phyloP scores from a whole-genome alignment of 2,329 filamentous ascomycete genomes.

The Stylonectria norvegica region DNA sequence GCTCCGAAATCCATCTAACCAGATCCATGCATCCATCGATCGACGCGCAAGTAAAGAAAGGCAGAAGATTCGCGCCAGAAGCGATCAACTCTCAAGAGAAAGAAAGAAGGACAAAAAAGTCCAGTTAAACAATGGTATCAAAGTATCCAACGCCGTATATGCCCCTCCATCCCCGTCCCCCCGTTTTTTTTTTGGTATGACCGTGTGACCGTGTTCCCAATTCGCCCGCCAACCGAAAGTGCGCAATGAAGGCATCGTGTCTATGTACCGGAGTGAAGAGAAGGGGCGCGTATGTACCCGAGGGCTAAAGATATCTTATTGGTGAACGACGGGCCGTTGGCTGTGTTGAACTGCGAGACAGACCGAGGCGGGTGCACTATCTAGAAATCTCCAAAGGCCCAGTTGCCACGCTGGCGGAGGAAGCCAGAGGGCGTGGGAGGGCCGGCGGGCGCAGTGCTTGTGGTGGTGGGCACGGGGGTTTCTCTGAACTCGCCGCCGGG shows the following conservation, averaged over 20 bases:
- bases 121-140: conserved; percentile 20
- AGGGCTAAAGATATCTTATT: background rate
- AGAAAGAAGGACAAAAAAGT: conserved; percentile 3
- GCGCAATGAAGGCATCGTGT: too few relatives aligned
- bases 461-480: conserved; percentile 10
- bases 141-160: conserved; percentile 29
- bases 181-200: background rate
- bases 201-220: conserved; percentile 1
- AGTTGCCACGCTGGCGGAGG: conserved; percentile 22
- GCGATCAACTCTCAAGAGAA: conserved; percentile 3
- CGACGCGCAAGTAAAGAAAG: conserved; percentile 7
- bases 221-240: too few relatives aligned
- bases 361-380: background rate
- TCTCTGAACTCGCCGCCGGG: conserved; percentile 24
- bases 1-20: conserved; percentile 11
- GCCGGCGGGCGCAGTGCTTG: conserved; percentile 3
- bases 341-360: background rate
- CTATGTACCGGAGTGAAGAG: conserved; percentile 16
- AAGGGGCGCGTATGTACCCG: background rate
- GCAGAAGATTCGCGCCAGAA: conserved; percentile 10
- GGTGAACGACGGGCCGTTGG: background rate
- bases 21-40: conserved; percentile 6
- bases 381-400: conserved; percentile 25
- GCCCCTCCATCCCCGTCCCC: conserved; percentile 13
- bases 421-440: conserved; percentile 19